A percentile compares a stretch with the other conserved stretches of the same genome.
These are phyloP conservation scores for Leishmania amazonensis DNA, from an alignment of 208 protist species.

Conservation along the genomic window DNA sequence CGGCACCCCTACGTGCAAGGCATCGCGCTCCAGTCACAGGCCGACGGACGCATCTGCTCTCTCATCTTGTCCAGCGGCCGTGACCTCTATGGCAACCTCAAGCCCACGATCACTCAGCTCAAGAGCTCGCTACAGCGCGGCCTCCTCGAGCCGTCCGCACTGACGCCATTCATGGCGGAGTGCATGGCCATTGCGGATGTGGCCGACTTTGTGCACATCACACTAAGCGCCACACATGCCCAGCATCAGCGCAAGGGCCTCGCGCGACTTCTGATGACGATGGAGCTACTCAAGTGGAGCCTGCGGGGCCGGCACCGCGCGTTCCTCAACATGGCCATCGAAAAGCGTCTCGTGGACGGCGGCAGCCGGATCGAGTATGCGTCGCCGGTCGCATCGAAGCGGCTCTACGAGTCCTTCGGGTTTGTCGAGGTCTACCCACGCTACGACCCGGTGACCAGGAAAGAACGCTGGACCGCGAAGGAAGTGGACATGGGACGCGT, in stretches of 20 bases:
- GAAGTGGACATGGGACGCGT: slow-evolving; percentile 84
- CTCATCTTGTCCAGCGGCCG: slow-evolving; percentile 81
- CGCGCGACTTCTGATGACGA: slow-evolving; percentile 65
- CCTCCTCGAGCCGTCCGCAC: slow-evolving; percentile 27
- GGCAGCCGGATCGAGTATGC: slow-evolving; percentile 66
- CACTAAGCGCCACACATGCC: slow-evolving; percentile 77
- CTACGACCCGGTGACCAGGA: slow-evolving; percentile 58
- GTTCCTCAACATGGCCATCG: slow-evolving; percentile 87
- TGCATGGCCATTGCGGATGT: slow-evolving; percentile 69
- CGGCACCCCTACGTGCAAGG: slow-evolving; percentile 78
- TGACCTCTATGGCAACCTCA: slow-evolving; percentile 84
- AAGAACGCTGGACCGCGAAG: slow-evolving; percentile 77
- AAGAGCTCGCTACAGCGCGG: slow-evolving; percentile 65
- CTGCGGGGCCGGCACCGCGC: slow-evolving; percentile 71
- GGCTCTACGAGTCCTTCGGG: slow-evolving; percentile 74
- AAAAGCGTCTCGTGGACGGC: slow-evolving; percentile 73
- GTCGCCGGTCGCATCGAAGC: slow-evolving; percentile 55
- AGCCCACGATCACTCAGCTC: slow-evolving; percentile 72
- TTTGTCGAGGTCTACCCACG: slow-evolving; percentile 81
- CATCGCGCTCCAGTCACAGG: slow-evolving; percentile 36
- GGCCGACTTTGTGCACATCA: slow-evolving; percentile 85
- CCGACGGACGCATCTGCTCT: slow-evolving; percentile 35
- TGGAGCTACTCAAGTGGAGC: slow-evolving; percentile 80
- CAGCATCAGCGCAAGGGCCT: slow-evolving; percentile 56
- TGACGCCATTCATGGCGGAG: slow-evolving; percentile 52